phyloP scores from a whole-genome alignment of 768 basidiomycete genomes.

The Tricholoma sp. region DNA sequence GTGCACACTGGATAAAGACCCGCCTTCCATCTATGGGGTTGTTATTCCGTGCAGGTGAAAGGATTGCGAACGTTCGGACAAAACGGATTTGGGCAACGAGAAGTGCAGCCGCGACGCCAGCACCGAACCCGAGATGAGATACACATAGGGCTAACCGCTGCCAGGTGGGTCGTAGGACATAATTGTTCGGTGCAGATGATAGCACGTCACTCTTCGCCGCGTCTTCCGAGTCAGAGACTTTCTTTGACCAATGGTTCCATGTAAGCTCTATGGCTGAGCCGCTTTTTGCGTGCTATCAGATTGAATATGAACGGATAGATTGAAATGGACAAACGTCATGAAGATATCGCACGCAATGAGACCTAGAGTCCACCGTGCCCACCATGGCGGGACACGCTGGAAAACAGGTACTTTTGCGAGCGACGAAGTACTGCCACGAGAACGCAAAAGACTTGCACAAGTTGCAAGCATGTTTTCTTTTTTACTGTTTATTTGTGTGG shows the following conservation, averaged over 20 bases:
- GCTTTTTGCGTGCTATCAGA: constrained; percentile 10
- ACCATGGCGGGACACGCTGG: constrained; percentile 24
- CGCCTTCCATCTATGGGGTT: constrained; percentile 12
- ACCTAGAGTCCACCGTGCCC: constrained; percentile 24
- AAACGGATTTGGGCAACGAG: constrained; percentile 25
- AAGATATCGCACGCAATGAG: constrained; percentile 26
- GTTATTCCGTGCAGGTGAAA: constrained; percentile 14
- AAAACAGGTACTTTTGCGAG: constrained; percentile 18
- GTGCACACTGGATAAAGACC: constrained; percentile 27
- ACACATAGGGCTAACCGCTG: constrained; percentile 26
- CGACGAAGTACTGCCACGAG: constrained; percentile 2
- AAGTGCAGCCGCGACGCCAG: constrained; percentile 24
- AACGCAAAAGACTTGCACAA: constrained; percentile 6
- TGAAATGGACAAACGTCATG: constrained; percentile 22
- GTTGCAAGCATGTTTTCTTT: constrained; percentile 7
- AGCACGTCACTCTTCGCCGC: constrained; percentile 11
- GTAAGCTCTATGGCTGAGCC: constrained; percentile 28
- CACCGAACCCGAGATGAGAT: constrained; percentile 24
- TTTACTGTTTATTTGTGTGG: no score
- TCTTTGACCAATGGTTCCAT: constrained; percentile 28
- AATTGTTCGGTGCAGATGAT: constrained; percentile 11
- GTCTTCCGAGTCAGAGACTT: constrained; percentile 18
- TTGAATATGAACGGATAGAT: not conserved
- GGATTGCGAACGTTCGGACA: constrained; percentile 25
- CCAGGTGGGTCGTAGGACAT: constrained; percentile 27